A percentile compares a stretch with the other conserved stretches of the same genome.
These are phyloP conservation scores for Atkinsonella hypoxylon DNA, from an alignment of 2,329 filamentous ascomycete species.

Conservation along the genomic window DNA sequence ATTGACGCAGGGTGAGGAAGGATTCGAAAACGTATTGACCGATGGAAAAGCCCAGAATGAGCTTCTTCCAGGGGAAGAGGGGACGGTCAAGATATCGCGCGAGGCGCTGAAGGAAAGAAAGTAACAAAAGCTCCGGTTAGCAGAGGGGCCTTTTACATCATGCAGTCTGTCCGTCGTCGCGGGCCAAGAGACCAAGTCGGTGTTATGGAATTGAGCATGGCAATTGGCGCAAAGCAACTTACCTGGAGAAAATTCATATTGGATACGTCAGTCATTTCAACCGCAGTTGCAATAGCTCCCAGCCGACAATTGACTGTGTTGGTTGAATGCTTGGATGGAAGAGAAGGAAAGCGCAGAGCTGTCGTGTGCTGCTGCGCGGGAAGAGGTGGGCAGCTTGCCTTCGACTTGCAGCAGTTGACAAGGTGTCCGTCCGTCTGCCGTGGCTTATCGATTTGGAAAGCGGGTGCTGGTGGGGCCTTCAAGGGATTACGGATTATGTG, in stretches of 20 bases:
- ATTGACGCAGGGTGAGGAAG: conserved; percentile 81
- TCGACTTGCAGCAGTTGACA: background rate
- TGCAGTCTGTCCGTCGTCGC: background rate
- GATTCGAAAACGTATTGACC: conserved; percentile 86
- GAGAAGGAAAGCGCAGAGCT: background rate
- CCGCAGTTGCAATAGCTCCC: conserved; percentile 2
- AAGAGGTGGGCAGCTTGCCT: background rate
- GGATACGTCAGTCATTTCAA: conserved; percentile 7
- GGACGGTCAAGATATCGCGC: conserved; percentile 82
- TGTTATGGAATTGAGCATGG: background rate
- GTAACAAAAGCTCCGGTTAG: background rate
- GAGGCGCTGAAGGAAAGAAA: conserved; percentile 42
- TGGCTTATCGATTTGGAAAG: no score
- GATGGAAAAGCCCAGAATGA: conserved; percentile 88
- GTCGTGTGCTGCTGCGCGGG: background rate
- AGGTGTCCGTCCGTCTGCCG: background rate
- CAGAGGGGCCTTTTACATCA: background rate
- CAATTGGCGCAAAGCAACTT: conserved; percentile 6
- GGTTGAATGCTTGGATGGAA: background rate
- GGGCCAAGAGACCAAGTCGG: background rate
- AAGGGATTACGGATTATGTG: no score
- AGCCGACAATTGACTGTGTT: background rate
- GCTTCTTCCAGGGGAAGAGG: conserved; percentile 91
- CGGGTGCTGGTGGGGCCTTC: no score
- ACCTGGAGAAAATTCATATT: conserved; percentile 37